Evolutionary conservation across 495 filamentous ascomycete species (phyloP).

Genomic region (Xeromyces bisporus): DNA sequence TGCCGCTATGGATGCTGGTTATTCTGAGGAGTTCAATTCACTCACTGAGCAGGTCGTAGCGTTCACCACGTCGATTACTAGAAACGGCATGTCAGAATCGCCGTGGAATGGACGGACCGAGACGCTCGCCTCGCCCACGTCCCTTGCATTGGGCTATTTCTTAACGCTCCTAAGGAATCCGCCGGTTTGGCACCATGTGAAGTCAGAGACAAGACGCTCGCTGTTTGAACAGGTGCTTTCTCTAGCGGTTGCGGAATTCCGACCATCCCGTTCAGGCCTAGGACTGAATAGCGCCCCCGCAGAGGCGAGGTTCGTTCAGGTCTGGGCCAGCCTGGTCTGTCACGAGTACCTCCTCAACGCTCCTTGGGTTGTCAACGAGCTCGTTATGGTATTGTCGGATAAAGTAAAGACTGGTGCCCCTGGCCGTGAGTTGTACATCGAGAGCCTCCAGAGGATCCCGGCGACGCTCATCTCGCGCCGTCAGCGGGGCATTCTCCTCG

Average conservation of each 20-base stretch:
- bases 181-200: constrained; percentile 15
- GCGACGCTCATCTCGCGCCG: constrained; percentile 21
- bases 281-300: constrained; percentile 14
- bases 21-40: constrained; percentile 10
- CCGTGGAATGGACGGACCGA: constrained; percentile 26
- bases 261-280: constrained; percentile 10
- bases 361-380: constrained; percentile 18
- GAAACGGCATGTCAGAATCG: constrained; percentile 11
- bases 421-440: constrained; percentile 19
- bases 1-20: constrained; percentile 9
- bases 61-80: constrained; percentile 14
- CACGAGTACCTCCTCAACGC: constrained; percentile 28
- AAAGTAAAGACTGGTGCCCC: constrained; percentile 15
- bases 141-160: constrained; percentile 21
- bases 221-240: constrained; percentile 21
- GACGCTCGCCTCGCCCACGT: constrained; percentile 14
- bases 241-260: constrained; percentile 20
- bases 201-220: constrained; percentile 12
- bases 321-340: constrained; percentile 27
- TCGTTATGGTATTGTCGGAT: constrained; percentile 19
- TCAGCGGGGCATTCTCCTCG: constrained; percentile 19
- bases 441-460: constrained; percentile 27
- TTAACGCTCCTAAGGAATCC: constrained; percentile 18
- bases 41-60: constrained; percentile 14
- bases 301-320: constrained; percentile 21